Percentiles rank a stretch among this genome's conserved stretches.
phyloP scores from a whole-genome alignment of 192 early-diverging fungal species.

The Coemansia sp. region DNA sequence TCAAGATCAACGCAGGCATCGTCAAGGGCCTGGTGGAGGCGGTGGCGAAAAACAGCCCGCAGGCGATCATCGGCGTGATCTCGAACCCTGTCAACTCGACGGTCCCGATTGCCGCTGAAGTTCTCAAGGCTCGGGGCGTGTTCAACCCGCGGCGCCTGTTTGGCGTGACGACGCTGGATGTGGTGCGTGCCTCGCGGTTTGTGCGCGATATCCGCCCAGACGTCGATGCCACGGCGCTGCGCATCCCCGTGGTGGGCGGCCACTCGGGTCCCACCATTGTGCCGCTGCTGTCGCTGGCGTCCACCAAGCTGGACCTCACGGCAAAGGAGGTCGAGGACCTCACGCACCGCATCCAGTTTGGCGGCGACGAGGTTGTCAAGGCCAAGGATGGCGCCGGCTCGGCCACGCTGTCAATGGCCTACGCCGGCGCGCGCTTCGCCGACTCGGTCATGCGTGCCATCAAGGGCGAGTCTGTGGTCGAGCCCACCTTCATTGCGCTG shows the following conservation, averaged over 20 bases:
- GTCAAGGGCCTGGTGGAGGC: conserved; percentile 80
- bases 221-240: conserved; percentile 66
- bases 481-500: conserved; percentile 72
- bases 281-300: conserved; percentile 78
- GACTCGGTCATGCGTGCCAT: conserved; percentile 82
- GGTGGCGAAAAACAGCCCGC: conserved; percentile 76
- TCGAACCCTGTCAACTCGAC: conserved; percentile 99
- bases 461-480: conserved; percentile 71
- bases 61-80: conserved; percentile 83
- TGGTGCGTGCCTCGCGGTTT: conserved; percentile 92
- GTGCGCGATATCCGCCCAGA: conserved; percentile 72
- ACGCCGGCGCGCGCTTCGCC: conserved; percentile 82
- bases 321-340: conserved; percentile 81
- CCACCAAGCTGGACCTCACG: conserved; percentile 67
- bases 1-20: conserved; percentile 98
- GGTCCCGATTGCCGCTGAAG: conserved; percentile 93
- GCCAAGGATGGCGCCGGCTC: conserved; percentile 92
- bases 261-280: conserved; percentile 97
- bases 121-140: conserved; percentile 85
- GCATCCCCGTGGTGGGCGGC: conserved; percentile 86
- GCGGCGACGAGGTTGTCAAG: conserved; percentile 98
- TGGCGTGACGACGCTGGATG: conserved; percentile 93
- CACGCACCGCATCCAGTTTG: conserved; percentile 95
- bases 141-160: conserved; percentile 89
- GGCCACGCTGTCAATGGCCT: conserved; percentile 87